Conservation (phyloP, 148 eudicot genomes). For the Selenicereus undatus region DNA sequence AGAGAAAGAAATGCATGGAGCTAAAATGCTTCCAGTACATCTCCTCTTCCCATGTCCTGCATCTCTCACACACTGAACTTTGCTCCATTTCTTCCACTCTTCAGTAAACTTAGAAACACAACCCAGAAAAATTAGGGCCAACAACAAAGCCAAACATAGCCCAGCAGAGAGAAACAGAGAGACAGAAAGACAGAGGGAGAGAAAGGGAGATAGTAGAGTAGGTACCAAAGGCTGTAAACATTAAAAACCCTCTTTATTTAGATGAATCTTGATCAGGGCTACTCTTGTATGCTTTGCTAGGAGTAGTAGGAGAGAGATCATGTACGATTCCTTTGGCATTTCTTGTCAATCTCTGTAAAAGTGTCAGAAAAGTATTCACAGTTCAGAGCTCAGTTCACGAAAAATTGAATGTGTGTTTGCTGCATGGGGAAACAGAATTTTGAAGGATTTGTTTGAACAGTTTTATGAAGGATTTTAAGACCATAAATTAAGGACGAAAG, state of each 20-base stretch:
- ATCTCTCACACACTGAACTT: neutral
- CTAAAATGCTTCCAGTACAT: conserved; percentile 31
- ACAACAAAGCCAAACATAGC: neutral
- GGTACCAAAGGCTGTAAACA: too few relatives aligned
- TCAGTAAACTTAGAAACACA: neutral
- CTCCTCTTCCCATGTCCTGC: conserved; percentile 31
- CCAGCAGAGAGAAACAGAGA: neutral
- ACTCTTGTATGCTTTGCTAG: too few relatives aligned
- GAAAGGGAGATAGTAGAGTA: neutral
- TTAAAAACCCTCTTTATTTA: too few relatives aligned
- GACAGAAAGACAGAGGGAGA: neutral
- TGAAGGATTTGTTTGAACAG: neutral
- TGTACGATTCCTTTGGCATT: neutral
- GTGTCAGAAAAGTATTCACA: neutral
- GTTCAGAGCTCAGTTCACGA: neutral
- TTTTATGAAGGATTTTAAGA: neutral
- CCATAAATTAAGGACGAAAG: too few relatives aligned
- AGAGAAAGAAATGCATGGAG: conserved; percentile 21
- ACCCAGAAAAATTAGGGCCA: neutral
- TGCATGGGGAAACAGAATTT: neutral
- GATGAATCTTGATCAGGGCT: too few relatives aligned
- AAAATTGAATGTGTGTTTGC: neutral
- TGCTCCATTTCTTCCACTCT: conserved; percentile 1
- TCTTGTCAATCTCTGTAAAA: neutral
- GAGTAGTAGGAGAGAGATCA: neutral